Evolutionary conservation across 2,329 filamentous ascomycete genomes (phyloP), one percentile per base, ranked within the genome.

Genomic region (Exophiala oligosperma): DNA sequence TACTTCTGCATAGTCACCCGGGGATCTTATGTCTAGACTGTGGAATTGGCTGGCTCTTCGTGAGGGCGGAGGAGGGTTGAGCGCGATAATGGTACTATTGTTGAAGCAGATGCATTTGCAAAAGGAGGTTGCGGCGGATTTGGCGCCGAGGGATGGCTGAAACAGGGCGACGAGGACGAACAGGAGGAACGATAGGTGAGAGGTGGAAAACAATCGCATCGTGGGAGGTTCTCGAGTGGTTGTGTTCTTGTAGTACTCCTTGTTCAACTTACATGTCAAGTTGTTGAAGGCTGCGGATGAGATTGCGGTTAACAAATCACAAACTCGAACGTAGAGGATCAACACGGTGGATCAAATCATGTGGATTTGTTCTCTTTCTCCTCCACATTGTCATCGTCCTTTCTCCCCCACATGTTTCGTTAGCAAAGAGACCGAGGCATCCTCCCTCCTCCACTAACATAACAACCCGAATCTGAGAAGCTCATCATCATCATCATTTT

Each of bases 81-180:
- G 81, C 17, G 84, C 81, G 64, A 89, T 87, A 52, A 89, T 87
- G 54, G 84, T 87, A 73, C 81, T 85, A 70, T 88, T 88, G 51
- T 79, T 79, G 73, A 84, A 84, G 72, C 86, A 88, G 56, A 84
- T 87, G 71, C 86, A 89, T 82, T 88, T 89, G 81, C 86, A 89
- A 73, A 88, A 89, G 58, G 84, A 86, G 14, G 84, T 83, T 24
- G 80, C 78, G 44, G 78, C 79, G 80, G 56, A 57, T 49, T 62
- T 60, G 35, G 61, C 55, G 52, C 46, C 51, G 3, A 55, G 46
- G 38, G 60, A 47, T 5, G 37, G 24, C 7, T 48, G 9, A n/a
- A 50, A 38, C 37, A 56, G 29, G 23, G 41, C 28, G 53, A 51
- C 14, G 12, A 59, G 49, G 46, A 40, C 26, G 49, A 57, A 26